Conservation (phyloP, 441 rosid species). For the Syzygium malaccense region DNA sequence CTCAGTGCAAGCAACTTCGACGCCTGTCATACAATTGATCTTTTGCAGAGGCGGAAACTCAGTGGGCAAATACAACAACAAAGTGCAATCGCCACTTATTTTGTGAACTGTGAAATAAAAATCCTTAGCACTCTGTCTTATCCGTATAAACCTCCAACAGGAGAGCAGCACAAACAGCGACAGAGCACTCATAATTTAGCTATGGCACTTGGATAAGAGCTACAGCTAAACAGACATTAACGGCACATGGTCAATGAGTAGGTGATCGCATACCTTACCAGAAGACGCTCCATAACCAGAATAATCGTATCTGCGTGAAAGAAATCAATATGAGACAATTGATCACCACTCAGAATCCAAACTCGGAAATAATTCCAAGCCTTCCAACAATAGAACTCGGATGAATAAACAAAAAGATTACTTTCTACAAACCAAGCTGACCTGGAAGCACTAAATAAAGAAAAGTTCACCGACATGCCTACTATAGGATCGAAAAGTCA, state of each 20-base stretch:
- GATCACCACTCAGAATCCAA: background rate
- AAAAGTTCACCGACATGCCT: background rate
- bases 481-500: background rate
- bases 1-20: background rate
- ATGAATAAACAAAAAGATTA: background rate
- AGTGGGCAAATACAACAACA: background rate
- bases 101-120: background rate
- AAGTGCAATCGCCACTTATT: background rate
- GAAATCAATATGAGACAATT: background rate
- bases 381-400: background rate
- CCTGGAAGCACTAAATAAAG: background rate
- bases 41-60: background rate
- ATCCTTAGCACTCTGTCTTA: background rate
- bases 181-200: background rate
- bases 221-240: background rate
- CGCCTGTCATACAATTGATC: background rate
- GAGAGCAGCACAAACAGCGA: background rate
- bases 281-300: constrained; percentile 98
- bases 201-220: background rate
- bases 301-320: constrained; percentile 78
- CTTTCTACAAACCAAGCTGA: background rate
- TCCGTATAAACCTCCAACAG: background rate
- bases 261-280: constrained; percentile 61
- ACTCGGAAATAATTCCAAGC: background rate
- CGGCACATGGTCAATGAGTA: background rate